Evolutionary conservation across 2,329 filamentous ascomycete species (phyloP).

Genomic region (Penicillium sp.): DNA sequence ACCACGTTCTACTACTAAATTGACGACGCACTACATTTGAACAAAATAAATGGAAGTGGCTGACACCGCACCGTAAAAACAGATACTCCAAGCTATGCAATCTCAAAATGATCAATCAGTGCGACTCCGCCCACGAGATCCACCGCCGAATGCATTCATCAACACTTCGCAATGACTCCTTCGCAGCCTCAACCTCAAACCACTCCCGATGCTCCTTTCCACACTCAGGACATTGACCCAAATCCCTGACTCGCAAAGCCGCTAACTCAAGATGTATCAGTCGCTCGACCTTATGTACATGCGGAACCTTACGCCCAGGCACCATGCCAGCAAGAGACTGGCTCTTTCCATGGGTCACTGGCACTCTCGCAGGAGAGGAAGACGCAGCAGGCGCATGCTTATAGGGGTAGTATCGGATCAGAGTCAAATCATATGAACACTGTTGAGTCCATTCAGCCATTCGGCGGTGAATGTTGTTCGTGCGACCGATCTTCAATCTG

Average conservation of each 20-base stretch:
- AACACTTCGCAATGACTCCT: constrained; percentile 67
- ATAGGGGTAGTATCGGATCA: constrained; percentile 92
- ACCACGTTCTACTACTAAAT: background rate
- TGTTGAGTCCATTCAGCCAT: constrained; percentile 93
- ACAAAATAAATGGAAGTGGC: background rate
- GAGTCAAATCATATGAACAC: constrained; percentile 83
- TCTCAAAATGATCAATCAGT: background rate
- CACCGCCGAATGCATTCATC: constrained; percentile 79
- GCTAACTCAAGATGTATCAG: constrained; percentile 88
- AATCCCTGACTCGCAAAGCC: constrained; percentile 57
- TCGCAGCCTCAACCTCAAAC: constrained; percentile 83
- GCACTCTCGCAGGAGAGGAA: constrained; percentile 15
- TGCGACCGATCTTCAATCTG: constrained; percentile 65
- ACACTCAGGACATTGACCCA: constrained; percentile 70
- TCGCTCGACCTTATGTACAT: constrained; percentile 84
- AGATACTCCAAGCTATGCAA: background rate
- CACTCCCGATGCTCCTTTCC: constrained; percentile 88
- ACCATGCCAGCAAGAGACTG: constrained; percentile 18
- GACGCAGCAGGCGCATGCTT: constrained; percentile 31
- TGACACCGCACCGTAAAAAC: too few relatives aligned
- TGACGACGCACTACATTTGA: background rate
- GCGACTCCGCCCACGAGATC: constrained; percentile 75
- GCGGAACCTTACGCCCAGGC: constrained; percentile 69
- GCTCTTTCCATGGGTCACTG: background rate
- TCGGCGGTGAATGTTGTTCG: constrained; percentile 82